Percentiles rank a stretch among this genome's conserved stretches.
phyloP scores from a whole-genome alignment of 1,284 basidiomycete genomes.

The Sporisorium exsertum region DNA sequence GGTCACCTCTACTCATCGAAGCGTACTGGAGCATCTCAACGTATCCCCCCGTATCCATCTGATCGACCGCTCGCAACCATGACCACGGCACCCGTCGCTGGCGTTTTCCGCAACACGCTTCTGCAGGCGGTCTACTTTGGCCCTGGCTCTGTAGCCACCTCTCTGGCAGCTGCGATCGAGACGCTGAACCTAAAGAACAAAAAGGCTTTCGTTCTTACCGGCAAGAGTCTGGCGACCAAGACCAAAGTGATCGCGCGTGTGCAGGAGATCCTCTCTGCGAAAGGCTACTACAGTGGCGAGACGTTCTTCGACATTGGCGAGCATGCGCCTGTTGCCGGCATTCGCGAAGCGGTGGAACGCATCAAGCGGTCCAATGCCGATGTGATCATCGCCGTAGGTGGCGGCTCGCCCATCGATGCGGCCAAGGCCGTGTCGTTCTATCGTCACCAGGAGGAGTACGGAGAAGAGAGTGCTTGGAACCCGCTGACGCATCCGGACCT shows the following conservation, averaged over 20 bases:
- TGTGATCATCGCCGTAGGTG: constrained; percentile 76
- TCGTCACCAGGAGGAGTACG: constrained; percentile 34
- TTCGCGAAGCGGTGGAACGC: constrained; percentile 73
- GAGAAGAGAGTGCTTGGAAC: constrained; percentile 26
- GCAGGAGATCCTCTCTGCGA: constrained; percentile 26
- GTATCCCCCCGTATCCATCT: not conserved
- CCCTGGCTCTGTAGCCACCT: constrained; percentile 25
- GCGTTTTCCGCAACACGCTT: constrained; percentile 47
- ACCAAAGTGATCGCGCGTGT: constrained; percentile 47
- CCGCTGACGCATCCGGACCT: constrained; percentile 13
- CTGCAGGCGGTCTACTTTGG: constrained; percentile 49
- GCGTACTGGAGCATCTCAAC: not conserved
- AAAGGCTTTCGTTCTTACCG: constrained; percentile 56
- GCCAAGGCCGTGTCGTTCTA: constrained; percentile 68
- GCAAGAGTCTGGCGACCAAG: constrained; percentile 53
- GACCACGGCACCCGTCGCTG: constrained; percentile 21
- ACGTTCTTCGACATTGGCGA: constrained; percentile 82
- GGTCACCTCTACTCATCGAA: not conserved
- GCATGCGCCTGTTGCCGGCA: constrained; percentile 79
- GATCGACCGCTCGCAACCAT: constrained; percentile 12
- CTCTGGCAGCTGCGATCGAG: constrained; percentile 36
- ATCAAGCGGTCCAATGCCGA: constrained; percentile 76
- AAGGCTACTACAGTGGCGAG: constrained; percentile 42
- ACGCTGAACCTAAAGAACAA: constrained; percentile 32
- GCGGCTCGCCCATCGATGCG: constrained; percentile 83